Evolutionary conservation across 768 basidiomycete genomes (phyloP).

Genomic region (Russula abietina): DNA sequence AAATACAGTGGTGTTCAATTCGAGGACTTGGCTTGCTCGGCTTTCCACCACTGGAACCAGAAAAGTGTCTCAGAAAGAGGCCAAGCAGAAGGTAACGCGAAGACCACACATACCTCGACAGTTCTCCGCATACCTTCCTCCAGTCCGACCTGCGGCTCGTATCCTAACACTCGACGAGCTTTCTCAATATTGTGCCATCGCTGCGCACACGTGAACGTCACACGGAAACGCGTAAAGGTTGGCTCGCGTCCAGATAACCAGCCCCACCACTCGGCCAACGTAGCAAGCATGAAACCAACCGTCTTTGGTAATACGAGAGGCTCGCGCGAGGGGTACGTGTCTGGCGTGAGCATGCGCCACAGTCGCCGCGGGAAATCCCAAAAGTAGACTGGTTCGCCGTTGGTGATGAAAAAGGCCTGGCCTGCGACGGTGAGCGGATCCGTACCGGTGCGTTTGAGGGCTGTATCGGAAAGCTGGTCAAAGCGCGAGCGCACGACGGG

Average conservation of each 20-base stretch:
- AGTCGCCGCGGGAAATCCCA: conserved; percentile 86
- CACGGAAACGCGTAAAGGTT: conserved; percentile 80
- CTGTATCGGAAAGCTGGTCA: conserved; percentile 65
- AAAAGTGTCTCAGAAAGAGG: background rate
- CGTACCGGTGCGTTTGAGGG: conserved; percentile 45
- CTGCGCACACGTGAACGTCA: conserved; percentile 69
- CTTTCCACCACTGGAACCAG: conserved; percentile 23
- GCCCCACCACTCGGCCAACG: conserved; percentile 64
- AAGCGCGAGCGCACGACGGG: conserved; percentile 72
- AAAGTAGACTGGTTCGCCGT: conserved; percentile 92
- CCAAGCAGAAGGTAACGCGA: background rate
- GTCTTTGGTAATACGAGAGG: conserved; percentile 49
- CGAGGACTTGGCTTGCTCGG: conserved; percentile 22
- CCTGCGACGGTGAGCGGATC: conserved; percentile 80
- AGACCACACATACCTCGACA: conserved; percentile 54
- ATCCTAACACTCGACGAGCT: conserved; percentile 83
- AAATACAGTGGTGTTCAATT: conserved; percentile 8
- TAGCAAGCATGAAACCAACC: conserved; percentile 67
- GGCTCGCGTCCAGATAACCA: conserved; percentile 74
- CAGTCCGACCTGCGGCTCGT: conserved; percentile 84
- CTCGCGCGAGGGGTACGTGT: conserved; percentile 48
- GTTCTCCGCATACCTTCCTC: conserved; percentile 81
- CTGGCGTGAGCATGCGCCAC: conserved; percentile 53
- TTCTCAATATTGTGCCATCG: conserved; percentile 95
- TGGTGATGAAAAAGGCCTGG: conserved; percentile 93